Evolutionary conservation across 164 flowering plant species (phyloP).

Genomic region (Hamamelis virginiana): DNA sequence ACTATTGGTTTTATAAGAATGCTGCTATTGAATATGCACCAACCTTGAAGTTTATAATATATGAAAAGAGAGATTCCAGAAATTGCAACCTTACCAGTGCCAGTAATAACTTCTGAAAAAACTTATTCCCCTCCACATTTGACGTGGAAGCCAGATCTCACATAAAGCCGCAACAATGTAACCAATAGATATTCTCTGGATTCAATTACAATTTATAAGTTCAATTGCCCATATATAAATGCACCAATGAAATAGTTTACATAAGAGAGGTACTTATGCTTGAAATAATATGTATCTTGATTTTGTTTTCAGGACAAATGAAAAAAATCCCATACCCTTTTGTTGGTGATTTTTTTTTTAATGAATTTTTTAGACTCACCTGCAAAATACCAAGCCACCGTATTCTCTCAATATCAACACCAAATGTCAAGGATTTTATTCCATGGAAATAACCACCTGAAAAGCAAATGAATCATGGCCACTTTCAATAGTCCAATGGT

Average conservation of each 20-base stretch:
- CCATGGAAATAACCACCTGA: constrained; percentile 85
- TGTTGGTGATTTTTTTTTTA: too few relatives aligned
- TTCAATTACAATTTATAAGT: constrained; percentile 3
- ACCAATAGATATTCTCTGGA: constrained; percentile 71
- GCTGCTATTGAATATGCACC: background rate
- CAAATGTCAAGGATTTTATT: constrained; percentile 58
- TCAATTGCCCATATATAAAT: too few relatives aligned
- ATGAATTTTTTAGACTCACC: constrained; percentile 27
- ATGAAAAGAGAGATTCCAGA: too few relatives aligned
- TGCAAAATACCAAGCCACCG: constrained; percentile 75
- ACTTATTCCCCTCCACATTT: constrained; percentile 19
- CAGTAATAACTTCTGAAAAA: constrained; percentile 31
- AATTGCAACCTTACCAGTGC: constrained; percentile 50
- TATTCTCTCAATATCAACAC: constrained; percentile 60
- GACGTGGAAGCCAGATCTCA: constrained; percentile 62
- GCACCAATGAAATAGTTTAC: too few relatives aligned
- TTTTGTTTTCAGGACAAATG: too few relatives aligned
- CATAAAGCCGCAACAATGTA: constrained; percentile 64
- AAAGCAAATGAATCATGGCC: constrained; percentile 10
- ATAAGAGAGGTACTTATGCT: too few relatives aligned
- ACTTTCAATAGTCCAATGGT: background rate
- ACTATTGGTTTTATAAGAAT: background rate
- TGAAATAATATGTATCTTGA: too few relatives aligned
- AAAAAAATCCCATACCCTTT: too few relatives aligned
- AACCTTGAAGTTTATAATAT: background rate